Conservation (phyloP, 2,329 filamentous ascomycete genomes). For the Aureobasidium mangrovei region DNA sequence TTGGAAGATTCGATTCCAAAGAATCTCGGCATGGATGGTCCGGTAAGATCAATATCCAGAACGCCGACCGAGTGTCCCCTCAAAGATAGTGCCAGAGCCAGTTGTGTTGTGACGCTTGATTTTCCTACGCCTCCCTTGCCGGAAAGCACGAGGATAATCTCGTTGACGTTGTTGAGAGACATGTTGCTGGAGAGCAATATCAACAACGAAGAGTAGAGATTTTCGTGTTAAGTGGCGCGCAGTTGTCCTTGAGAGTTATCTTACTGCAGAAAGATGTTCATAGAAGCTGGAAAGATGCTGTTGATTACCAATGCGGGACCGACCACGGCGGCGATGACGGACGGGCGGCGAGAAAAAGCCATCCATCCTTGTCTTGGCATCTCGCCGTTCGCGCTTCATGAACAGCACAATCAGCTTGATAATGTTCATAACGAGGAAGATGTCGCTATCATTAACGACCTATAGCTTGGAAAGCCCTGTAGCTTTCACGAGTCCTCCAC, state of each 20-base stretch:
- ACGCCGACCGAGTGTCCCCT: constrained; percentile 86
- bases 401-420: no score
- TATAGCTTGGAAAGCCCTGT: constrained; percentile 9
- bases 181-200: constrained; percentile 33
- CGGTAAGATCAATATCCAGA: constrained; percentile 91
- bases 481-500: constrained; percentile 50
- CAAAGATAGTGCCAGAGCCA: constrained; percentile 79
- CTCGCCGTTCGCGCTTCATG: no score
- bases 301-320: constrained; percentile 9
- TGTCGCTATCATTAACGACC: background rate
- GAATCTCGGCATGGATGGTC: constrained; percentile 91
- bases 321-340: constrained; percentile 6
- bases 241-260: no score
- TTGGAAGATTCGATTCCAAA: constrained; percentile 83
- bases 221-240: background rate
- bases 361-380: no score
- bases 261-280: background rate
- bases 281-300: background rate
- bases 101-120: constrained; percentile 93
- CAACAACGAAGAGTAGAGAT: background rate
- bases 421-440: no score
- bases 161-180: constrained; percentile 62
- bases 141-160: constrained; percentile 77
- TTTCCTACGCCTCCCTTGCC: constrained; percentile 98
- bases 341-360: background rate